A percentile compares a stretch with the other conserved stretches of the same genome.
phyloP scores from a whole-genome alignment of 2,329 filamentous ascomycete genomes.

The Didymella sp. region DNA sequence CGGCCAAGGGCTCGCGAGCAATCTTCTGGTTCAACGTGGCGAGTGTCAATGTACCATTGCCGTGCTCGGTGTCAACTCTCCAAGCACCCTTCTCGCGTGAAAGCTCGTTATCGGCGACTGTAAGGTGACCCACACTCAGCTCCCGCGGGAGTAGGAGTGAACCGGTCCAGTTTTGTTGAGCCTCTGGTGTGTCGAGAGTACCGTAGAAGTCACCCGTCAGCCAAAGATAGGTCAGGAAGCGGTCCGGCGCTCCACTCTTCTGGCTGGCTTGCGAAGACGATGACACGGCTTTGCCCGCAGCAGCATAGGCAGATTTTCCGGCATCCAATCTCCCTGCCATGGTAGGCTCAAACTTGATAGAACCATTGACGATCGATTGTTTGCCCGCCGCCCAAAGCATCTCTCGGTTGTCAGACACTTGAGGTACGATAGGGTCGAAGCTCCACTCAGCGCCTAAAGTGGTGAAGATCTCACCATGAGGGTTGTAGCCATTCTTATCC shows the following conservation, averaged over 20 bases:
- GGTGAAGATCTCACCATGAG: constrained; percentile 50
- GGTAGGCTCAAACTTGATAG: constrained; percentile 45
- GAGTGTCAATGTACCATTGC: constrained; percentile 48
- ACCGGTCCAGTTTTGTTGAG: constrained; percentile 56
- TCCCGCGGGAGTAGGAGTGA: constrained; percentile 54
- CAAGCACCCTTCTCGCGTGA: constrained; percentile 51
- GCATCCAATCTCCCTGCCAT: constrained; percentile 55
- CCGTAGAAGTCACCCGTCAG: constrained; percentile 55
- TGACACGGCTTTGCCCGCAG: constrained; percentile 53
- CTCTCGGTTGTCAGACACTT: constrained; percentile 51
- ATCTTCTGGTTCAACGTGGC: constrained; percentile 51
- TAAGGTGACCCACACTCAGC: constrained; percentile 52
- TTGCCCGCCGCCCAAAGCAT: constrained; percentile 55
- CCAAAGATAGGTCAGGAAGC: constrained; percentile 54
- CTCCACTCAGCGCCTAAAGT: constrained; percentile 56
- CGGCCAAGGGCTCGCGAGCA: constrained; percentile 47
- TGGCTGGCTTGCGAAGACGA: constrained; percentile 49
- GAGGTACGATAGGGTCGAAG: constrained; percentile 48
- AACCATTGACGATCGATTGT: constrained; percentile 39
- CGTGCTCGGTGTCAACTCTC: constrained; percentile 41
- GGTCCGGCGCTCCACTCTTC: constrained; percentile 51
- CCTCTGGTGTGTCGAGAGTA: constrained; percentile 49
- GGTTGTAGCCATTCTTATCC: constrained; percentile 50
- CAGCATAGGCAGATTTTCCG: constrained; percentile 54
- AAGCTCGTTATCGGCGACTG: constrained; percentile 54